phyloP scores from a whole-genome alignment of 306 rosid genomes.

The Comarum palustre region DNA sequence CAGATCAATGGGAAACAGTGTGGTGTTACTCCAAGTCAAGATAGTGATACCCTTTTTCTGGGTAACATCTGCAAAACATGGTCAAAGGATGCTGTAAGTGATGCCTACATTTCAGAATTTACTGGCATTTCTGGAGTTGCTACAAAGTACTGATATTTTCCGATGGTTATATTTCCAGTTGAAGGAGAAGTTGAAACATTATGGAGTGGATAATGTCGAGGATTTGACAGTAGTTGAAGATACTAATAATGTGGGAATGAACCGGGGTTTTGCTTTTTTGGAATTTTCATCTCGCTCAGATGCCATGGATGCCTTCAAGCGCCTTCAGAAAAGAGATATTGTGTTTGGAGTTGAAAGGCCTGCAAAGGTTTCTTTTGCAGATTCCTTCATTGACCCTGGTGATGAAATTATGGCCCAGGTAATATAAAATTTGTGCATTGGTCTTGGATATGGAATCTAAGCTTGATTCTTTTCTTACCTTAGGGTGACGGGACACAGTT shows the following conservation, averaged over 20 bases:
- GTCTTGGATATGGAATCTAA: neutral
- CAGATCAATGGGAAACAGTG: slow-evolving; percentile 97
- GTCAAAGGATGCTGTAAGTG: slow-evolving; percentile 93
- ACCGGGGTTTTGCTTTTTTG: slow-evolving; percentile 93
- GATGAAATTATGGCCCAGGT: slow-evolving; percentile 99
- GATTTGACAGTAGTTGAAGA: slow-evolving; percentile 89
- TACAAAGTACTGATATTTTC: slow-evolving; percentile 32
- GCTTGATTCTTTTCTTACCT: slow-evolving; percentile 8
- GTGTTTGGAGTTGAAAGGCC: slow-evolving; percentile 97
- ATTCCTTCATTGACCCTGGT: slow-evolving; percentile 93
- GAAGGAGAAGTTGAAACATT: slow-evolving; percentile 86
- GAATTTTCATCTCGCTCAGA: slow-evolving; percentile 93
- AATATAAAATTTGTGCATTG: slow-evolving; percentile 32
- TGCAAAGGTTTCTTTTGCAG: slow-evolving; percentile 98
- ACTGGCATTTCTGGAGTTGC: slow-evolving; percentile 24
- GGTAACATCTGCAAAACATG: slow-evolving; percentile 97
- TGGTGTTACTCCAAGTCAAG: slow-evolving; percentile 96
- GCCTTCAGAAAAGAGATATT: slow-evolving; percentile 88
- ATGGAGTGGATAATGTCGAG: slow-evolving; percentile 90
- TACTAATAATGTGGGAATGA: slow-evolving; percentile 80
- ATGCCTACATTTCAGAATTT: slow-evolving; percentile 20
- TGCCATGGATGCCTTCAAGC: slow-evolving; percentile 96
- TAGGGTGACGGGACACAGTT: slow-evolving; percentile 7
- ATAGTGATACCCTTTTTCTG: slow-evolving; percentile 90
- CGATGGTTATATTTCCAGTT: slow-evolving; percentile 57